A percentile compares a stretch with the other conserved stretches of the same genome.
Evolutionary conservation across 441 rosid genomes (phyloP).

Genomic region (Populus hybrid): DNA sequence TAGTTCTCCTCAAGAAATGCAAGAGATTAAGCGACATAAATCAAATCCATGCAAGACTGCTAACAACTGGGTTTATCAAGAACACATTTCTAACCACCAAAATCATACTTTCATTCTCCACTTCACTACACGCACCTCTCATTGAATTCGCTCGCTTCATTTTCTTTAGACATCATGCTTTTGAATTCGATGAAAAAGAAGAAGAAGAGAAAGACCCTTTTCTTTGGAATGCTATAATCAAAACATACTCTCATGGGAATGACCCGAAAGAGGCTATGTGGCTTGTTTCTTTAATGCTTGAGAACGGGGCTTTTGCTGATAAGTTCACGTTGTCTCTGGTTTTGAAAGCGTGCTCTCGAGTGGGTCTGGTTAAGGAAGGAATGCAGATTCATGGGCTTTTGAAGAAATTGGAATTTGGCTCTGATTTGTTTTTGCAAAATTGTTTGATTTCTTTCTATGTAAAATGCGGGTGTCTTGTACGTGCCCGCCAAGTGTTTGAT

Average conservation of each 20-base stretch:
- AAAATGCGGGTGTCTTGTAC: slow-evolving; percentile 42
- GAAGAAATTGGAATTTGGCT: slow-evolving; percentile 49
- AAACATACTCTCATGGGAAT: slow-evolving; percentile 67
- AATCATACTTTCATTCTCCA: slow-evolving; percentile 48
- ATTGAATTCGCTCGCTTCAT: slow-evolving; percentile 54
- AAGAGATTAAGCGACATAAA: slow-evolving; percentile 37
- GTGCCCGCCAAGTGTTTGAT: slow-evolving; percentile 47
- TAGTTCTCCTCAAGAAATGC: slow-evolving; percentile 45
- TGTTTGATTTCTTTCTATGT: slow-evolving; percentile 50
- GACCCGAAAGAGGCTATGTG: slow-evolving; percentile 48
- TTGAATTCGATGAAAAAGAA: not conserved
- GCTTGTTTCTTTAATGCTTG: slow-evolving; percentile 56
- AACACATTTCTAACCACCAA: slow-evolving; percentile 47
- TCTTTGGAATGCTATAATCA: slow-evolving; percentile 75
- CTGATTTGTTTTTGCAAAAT: slow-evolving; percentile 62
- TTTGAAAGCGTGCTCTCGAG: slow-evolving; percentile 69
- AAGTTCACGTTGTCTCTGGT: slow-evolving; percentile 65
- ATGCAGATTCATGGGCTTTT: slow-evolving; percentile 79
- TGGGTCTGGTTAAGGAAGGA: slow-evolving; percentile 51
- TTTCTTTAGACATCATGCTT: slow-evolving; percentile 41
- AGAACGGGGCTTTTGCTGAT: slow-evolving; percentile 52
- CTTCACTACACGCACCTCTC: slow-evolving; percentile 43
- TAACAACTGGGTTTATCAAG: slow-evolving; percentile 55
- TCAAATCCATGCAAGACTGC: slow-evolving; percentile 56
- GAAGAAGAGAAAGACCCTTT: slow-evolving; percentile 48